A percentile compares a stretch with the other conserved stretches of the same genome.
Conservation (phyloP, 2,329 filamentous ascomycete species). For the Beauveria bassiana region DNA sequence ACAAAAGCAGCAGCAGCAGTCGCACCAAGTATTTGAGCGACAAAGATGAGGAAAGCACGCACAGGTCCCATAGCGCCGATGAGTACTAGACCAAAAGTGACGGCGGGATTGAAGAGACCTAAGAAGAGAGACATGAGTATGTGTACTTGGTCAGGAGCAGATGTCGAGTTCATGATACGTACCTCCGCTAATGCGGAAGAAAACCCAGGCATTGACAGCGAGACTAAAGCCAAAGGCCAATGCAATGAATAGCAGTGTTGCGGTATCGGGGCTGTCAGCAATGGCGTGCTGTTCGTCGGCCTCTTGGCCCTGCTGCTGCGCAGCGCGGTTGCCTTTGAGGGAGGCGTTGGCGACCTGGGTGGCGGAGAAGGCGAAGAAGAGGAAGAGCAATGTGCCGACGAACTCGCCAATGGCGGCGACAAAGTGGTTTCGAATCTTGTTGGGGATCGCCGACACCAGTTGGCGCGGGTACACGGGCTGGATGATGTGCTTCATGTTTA, state of each 20-base stretch:
- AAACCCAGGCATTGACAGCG: slow-evolving; percentile 40
- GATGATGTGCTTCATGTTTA: neutral
- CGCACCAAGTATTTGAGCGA: slow-evolving; percentile 14
- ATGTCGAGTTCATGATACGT: neutral
- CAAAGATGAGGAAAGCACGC: slow-evolving; percentile 29
- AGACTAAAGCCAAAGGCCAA: slow-evolving; percentile 35
- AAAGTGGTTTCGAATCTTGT: slow-evolving; percentile 11
- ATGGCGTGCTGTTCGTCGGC: slow-evolving; percentile 32
- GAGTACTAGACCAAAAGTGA: slow-evolving; percentile 44
- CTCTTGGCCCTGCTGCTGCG: neutral
- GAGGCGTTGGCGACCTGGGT: slow-evolving; percentile 33
- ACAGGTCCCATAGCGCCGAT: slow-evolving; percentile 38
- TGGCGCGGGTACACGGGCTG: slow-evolving; percentile 7
- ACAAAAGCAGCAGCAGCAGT: slow-evolving; percentile 14
- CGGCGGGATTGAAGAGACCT: slow-evolving; percentile 29
- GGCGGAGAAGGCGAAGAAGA: slow-evolving; percentile 36
- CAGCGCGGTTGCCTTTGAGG: slow-evolving; percentile 15
- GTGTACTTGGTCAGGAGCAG: no score
- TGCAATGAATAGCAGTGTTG: slow-evolving; percentile 34
- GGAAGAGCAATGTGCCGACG: slow-evolving; percentile 34
- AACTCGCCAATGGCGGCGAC: slow-evolving; percentile 25
- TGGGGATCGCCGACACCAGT: slow-evolving; percentile 11
- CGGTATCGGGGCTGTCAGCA: slow-evolving; percentile 34
- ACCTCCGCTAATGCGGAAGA: slow-evolving; percentile 36
- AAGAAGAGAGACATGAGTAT: neutral